A percentile compares a stretch with the other conserved stretches of the same genome.
Evolutionary conservation across 116 monocot genomes (phyloP).

Genomic region (Thalassia testudinum): DNA sequence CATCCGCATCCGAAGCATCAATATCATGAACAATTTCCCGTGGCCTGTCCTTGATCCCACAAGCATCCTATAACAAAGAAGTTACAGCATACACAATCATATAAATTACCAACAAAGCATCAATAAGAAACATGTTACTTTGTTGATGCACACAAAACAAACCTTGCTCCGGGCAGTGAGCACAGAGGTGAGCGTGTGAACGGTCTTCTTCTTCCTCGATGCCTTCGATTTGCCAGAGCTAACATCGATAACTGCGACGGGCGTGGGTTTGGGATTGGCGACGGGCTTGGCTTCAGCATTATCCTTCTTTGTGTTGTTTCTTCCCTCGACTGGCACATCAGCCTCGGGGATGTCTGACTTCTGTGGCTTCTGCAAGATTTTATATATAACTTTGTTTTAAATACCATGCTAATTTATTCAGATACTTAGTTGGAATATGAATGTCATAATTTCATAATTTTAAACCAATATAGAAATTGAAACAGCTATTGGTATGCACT

Average conservation of each 20-base stretch:
- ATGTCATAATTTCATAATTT: no score
- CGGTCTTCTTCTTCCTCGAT: slow-evolving; percentile 27
- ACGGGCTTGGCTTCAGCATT: neutral
- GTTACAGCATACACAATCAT: neutral
- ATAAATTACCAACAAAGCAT: neutral
- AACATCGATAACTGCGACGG: slow-evolving; percentile 15
- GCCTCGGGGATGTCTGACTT: no score
- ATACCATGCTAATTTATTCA: no score
- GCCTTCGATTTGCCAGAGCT: slow-evolving; percentile 14
- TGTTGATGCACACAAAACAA: no score
- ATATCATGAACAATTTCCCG: neutral
- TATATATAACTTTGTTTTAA: no score
- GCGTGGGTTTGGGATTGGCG: neutral
- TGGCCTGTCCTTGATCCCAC: slow-evolving; percentile 11
- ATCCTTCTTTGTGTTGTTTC: neutral
- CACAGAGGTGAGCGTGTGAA: slow-evolving; percentile 43
- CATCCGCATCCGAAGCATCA: slow-evolving; percentile 8
- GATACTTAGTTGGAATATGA: no score
- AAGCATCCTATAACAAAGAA: slow-evolving; percentile 9
- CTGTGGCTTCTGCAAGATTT: no score
- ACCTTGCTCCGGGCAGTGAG: slow-evolving; percentile 83
- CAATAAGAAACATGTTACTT: no score
- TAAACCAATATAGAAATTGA: no score
- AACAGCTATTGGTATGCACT: no score
- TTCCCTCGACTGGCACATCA: neutral